Percentiles rank a stretch among this genome's conserved stretches.
These are phyloP conservation scores for Trichocladium antarcticum DNA, from an alignment of 495 filamentous ascomycete species.

Conservation along the genomic window DNA sequence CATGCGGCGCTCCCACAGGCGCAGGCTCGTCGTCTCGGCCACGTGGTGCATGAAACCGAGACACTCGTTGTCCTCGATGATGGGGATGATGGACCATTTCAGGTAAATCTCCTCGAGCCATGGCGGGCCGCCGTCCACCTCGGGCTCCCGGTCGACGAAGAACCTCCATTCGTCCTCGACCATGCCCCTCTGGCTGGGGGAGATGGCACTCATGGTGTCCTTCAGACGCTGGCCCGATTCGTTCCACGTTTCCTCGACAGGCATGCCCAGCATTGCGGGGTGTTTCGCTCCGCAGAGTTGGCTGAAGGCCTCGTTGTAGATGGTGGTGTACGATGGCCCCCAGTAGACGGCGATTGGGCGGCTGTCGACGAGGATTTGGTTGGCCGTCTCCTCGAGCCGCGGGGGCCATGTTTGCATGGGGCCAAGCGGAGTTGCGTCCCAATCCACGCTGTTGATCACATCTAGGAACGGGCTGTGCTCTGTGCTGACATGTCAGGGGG, in stretches of 20 bases:
- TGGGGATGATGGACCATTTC: slow-evolving; percentile 50
- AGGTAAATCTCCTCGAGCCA: slow-evolving; percentile 53
- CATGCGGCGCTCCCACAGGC: slow-evolving; percentile 32
- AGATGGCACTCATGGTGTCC: slow-evolving; percentile 20
- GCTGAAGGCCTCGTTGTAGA: slow-evolving; percentile 39
- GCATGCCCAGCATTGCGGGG: slow-evolving; percentile 28
- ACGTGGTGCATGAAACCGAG: slow-evolving; percentile 31
- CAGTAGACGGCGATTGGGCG: slow-evolving; percentile 48
- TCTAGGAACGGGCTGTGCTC: slow-evolving; percentile 27
- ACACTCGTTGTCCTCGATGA: slow-evolving; percentile 42
- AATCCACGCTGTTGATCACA: slow-evolving; percentile 35
- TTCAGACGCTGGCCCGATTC: slow-evolving; percentile 28
- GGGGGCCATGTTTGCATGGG: slow-evolving; percentile 47
- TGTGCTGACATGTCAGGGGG: background rate
- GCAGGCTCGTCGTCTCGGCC: slow-evolving; percentile 26
- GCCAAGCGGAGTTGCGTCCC: slow-evolving; percentile 48
- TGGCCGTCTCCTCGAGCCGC: slow-evolving; percentile 47
- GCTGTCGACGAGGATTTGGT: slow-evolving; percentile 52
- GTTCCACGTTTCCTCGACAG: slow-evolving; percentile 28
- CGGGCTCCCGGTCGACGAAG: slow-evolving; percentile 35
- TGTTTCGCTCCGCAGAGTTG: slow-evolving; percentile 30
- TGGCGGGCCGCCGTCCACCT: slow-evolving; percentile 27
- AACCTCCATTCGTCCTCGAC: slow-evolving; percentile 31
- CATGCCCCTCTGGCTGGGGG: slow-evolving; percentile 14
- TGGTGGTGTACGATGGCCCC: slow-evolving; percentile 33